These are phyloP conservation scores for Tulasnella calospora DNA, from an alignment of 768 basidiomycete species.

Conservation along the genomic window DNA sequence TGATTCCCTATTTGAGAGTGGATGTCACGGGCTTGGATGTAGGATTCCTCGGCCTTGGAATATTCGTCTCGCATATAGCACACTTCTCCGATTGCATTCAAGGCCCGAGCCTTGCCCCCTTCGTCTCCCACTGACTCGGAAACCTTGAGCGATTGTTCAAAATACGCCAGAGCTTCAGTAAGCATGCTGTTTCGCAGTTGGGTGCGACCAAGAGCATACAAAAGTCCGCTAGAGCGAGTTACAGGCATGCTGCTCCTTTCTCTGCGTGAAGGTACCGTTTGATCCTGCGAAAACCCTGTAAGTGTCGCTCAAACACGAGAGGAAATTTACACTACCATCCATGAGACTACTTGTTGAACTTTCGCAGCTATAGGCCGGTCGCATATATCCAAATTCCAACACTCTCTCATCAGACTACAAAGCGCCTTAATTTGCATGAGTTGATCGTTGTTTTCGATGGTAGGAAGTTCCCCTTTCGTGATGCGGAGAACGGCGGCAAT, in stretches of 20 bases:
- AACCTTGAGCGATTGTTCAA: not conserved
- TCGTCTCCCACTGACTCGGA: not conserved
- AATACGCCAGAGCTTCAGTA: not conserved
- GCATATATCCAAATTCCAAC: not conserved
- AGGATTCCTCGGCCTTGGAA: not conserved
- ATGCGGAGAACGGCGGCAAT: not conserved
- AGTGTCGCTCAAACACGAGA: not conserved
- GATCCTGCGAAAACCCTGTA: not conserved
- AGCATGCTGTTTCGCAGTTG: not conserved
- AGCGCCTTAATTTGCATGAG: not conserved
- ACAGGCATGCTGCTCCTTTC: not conserved
- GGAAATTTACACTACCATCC: not conserved
- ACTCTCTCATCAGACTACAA: not conserved
- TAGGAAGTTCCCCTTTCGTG: not conserved
- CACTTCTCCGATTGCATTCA: not conserved
- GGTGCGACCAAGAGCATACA: not conserved
- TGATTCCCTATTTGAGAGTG: not conserved
- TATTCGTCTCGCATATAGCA: not conserved
- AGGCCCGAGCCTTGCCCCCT: not conserved
- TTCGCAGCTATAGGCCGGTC: not conserved
- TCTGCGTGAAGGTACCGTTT: not conserved
- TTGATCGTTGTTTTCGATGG: not conserved
- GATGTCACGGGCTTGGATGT: not conserved
- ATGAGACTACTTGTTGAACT: not conserved
- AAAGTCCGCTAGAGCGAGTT: not conserved